These are phyloP conservation scores for Lactifluus echinatus DNA, from an alignment of 768 basidiomycete genomes.

Conservation along the genomic window DNA sequence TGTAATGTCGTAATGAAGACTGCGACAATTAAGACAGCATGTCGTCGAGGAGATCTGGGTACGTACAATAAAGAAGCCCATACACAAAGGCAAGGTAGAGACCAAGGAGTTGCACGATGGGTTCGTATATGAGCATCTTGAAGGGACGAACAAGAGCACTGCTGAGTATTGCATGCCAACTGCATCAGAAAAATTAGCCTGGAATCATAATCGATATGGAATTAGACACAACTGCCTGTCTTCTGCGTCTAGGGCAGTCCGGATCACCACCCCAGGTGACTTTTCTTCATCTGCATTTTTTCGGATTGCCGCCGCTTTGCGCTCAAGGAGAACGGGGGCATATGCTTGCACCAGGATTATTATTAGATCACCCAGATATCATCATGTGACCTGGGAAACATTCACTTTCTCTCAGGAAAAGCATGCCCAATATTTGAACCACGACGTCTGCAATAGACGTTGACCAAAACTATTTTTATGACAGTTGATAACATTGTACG, in stretches of 20 bases:
- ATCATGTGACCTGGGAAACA: not conserved
- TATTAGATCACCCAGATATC: not conserved
- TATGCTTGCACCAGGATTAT: conserved; percentile 20
- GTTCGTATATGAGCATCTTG: conserved; percentile 46
- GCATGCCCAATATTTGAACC: conserved; percentile 47
- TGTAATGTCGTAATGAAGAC: conserved; percentile 64
- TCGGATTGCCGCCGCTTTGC: conserved; percentile 42
- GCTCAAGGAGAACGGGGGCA: conserved; percentile 32
- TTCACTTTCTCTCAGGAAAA: conserved; percentile 58
- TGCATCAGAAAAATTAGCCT: conserved; percentile 22
- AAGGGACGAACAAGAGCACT: conserved; percentile 62
- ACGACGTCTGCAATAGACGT: conserved; percentile 48
- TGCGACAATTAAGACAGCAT: conserved; percentile 22
- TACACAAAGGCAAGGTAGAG: conserved; percentile 65
- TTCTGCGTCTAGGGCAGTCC: conserved; percentile 38
- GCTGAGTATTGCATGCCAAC: conserved; percentile 44
- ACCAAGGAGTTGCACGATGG: conserved; percentile 60
- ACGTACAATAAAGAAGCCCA: conserved; percentile 25
- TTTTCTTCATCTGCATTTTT: conserved; percentile 42
- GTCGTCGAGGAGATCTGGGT: not conserved
- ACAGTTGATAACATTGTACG: too few species aligned
- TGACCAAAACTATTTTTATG: conserved; percentile 50
- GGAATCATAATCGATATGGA: not conserved
- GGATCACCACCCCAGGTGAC: conserved; percentile 30
- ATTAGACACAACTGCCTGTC: conserved; percentile 35